Evolutionary conservation across 352 stramenopile species (phyloP), one percentile per base, ranked within the genome.

Genomic region (Pythium utonaiense): DNA sequence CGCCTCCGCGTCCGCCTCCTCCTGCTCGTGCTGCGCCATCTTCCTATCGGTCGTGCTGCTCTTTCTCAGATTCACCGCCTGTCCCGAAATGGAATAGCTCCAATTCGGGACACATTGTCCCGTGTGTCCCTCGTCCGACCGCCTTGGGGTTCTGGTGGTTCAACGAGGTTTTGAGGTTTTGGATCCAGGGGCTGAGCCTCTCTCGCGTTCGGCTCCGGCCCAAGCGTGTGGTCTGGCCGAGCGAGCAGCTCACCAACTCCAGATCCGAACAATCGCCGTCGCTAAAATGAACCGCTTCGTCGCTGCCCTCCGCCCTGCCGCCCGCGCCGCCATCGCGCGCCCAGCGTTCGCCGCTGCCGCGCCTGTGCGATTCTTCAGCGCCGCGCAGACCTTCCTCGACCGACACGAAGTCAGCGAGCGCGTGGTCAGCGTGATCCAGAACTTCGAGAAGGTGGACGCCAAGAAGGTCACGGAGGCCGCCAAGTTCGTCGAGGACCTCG

Each of bases 401-500:
- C 81, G 86, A 66, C 70, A 80, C 58, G 97, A 99, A 80, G 97
- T 99, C 44, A 97, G 89, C 60, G 96, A 98, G 52, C 95, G 98
- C 53, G 96, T 99, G 64, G 75, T 99, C 44, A 73, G 81, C 61
- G 97, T 99, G 48, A 89, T 99, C 67, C 99, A 99, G 89, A 99
- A 98, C 78, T 99, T 99, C 74, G 97, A 99, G 70, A 99, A 99
- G 89, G 97, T 99, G 34, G 93, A 99, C 67, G 73, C 77, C 34
- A 79, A 89, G 62, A 98, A 98, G 80, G 87, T 96, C 48, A 86
- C 83, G 59, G 81, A 93, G 57, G 80, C 60, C 40, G 93, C 96
- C 69, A 96, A 94, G 71, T 99, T 99, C 81, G 95, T 98, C 54
- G 97, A 98, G 53, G 95, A 99, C 82, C 86, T 99, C 48, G 96